Evolutionary conservation across 371 early-diverging fungal species (phyloP), one percentile per base, ranked within the genome.

Genomic region (Mortierella sp.): DNA sequence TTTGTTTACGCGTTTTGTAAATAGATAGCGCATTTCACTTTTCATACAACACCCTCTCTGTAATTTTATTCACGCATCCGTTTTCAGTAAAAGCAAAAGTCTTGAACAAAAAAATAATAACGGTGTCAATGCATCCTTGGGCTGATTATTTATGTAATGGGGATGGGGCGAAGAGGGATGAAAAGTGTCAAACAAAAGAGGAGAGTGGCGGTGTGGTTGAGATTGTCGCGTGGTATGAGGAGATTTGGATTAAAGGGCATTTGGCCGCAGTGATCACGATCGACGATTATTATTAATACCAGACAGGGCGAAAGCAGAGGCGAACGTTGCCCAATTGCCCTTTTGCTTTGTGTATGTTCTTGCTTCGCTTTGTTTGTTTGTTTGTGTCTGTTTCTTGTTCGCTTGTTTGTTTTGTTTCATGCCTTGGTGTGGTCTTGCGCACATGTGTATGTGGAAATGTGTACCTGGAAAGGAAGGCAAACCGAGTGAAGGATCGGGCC

Each of bases 11-110:
- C 53, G 31, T 29, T 47, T 69, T 52, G 52, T 69, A 34, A 40
- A 52, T 69, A 69, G 26, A 69, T 69, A 50, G 69, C 69, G 69
- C 69, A 53, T 53, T 19, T 11, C 40, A 40, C 64, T 34, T 26
- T 19, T 22, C 69, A 19, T 22, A 26, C 58, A 37, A 47, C 68
- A n/a, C 34, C 58, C 14, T n/a, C 37, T 58, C 50, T 68, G 68
- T 68, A 68, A 68, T 52, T 50, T 68, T 58, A 58, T 58, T 19
- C 41, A 19, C 55, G 29, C 31, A 55, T 55, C 55, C 14, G 31
- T 31, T 55, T 55, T 34, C 47, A 58, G 31, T 34, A 58, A 41
- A 64, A 40, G 43, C 22, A 41, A 58, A 29, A 22, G 6, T 26
- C 16, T 26, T n/a, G 40, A 64, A 64, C 29, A 40, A 41, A 43